A percentile compares a stretch with the other conserved stretches of the same genome.
These are phyloP conservation scores for Rhizoclosmatium hyalinum DNA, from an alignment of 371 early-diverging fungal species.

Conservation along the genomic window DNA sequence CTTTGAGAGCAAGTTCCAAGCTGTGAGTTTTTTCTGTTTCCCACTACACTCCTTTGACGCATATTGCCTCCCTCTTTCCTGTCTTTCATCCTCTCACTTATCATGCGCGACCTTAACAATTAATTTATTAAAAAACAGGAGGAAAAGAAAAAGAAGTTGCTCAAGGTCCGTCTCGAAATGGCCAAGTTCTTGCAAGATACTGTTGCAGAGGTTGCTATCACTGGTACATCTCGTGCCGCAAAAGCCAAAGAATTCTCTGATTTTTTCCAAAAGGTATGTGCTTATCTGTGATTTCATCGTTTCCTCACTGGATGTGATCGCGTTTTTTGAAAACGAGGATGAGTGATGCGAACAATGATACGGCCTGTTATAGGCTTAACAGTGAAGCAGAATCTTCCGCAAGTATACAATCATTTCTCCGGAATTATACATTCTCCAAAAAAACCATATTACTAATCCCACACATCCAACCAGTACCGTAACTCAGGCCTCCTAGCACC, in stretches of 20 bases:
- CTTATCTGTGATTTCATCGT: not conserved
- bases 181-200: constrained; percentile 94
- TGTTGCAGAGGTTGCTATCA: constrained; percentile 82
- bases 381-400: too few relatives aligned
- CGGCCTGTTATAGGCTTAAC: too few relatives aligned
- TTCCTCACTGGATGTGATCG: not conserved
- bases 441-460: constrained; percentile 1
- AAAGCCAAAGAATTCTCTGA: constrained; percentile 81
- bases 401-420: too few relatives aligned
- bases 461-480: constrained; percentile 69
- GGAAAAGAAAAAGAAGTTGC: constrained; percentile 86
- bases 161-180: constrained; percentile 92
- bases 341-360: too few relatives aligned
- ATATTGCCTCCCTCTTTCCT: too few relatives aligned
- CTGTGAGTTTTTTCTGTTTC: constrained; percentile 48
- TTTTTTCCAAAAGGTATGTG: constrained; percentile 77
- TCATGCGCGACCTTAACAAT: too few relatives aligned
- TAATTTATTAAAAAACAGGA: constrained; percentile 58
- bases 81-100: too few relatives aligned
- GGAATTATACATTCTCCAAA: constrained; percentile 10
- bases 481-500: constrained; percentile 83
- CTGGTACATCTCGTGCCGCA: constrained; percentile 62
- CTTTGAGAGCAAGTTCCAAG: constrained; percentile 88
- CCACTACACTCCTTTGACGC: too few relatives aligned
- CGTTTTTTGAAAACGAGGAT: too few relatives aligned